Percentiles rank a stretch among this genome's conserved stretches.
These are phyloP conservation scores for Podosphaera fusca DNA, from an alignment of 2,329 filamentous ascomycete genomes.

Conservation along the genomic window DNA sequence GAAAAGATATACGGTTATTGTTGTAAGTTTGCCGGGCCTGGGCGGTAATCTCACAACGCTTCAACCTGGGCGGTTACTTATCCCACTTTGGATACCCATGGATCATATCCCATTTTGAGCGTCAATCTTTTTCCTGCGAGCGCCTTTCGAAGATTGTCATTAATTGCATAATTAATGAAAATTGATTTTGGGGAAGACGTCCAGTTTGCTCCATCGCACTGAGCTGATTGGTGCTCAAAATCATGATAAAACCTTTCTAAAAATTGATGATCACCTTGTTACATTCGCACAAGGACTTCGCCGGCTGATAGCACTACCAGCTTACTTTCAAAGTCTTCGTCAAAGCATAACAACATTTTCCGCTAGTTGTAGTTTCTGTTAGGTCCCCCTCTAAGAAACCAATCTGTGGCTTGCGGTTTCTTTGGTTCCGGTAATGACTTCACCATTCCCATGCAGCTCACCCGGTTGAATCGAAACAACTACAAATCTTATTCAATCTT, in stretches of 20 bases:
- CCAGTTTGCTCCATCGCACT: no score
- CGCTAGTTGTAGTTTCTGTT: background rate
- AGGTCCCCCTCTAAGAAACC: background rate
- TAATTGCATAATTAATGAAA: no score
- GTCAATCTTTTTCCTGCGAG: background rate
- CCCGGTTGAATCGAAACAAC: no score
- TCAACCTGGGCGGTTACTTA: background rate
- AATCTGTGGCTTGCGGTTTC: background rate
- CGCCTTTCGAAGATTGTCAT: background rate
- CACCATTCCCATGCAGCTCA: background rate
- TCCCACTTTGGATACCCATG: background rate
- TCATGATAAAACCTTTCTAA: no score
- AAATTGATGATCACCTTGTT: background rate
- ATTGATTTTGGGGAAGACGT: no score
- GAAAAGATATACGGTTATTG: background rate
- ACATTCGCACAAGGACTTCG: background rate
- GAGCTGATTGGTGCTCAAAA: no score
- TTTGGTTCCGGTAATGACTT: background rate
- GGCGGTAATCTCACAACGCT: background rate
- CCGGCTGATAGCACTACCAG: background rate
- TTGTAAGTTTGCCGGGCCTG: background rate
- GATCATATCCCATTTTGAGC: background rate
- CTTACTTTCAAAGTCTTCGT: background rate
- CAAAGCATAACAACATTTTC: background rate
- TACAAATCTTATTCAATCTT: no score